phyloP scores from a whole-genome alignment of 1,284 basidiomycete species.

The Marasmius sp. region DNA sequence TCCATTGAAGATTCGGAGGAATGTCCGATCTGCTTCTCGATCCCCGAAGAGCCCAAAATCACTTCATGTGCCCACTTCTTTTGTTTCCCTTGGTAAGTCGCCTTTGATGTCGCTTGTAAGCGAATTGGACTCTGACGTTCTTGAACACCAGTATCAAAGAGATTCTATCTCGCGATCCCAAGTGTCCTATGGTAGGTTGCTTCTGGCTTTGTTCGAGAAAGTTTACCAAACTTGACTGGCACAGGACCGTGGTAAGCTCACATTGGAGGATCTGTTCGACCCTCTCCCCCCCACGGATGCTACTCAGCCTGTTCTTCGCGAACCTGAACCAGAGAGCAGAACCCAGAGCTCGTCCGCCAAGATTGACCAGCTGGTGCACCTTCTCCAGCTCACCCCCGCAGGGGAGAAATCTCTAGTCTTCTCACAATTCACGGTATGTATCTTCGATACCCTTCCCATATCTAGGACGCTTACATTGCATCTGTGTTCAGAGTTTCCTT shows the following conservation, averaged over 20 bases:
- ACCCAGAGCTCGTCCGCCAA: slow-evolving; percentile 70
- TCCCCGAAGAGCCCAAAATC: slow-evolving; percentile 70
- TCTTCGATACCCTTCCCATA: neutral
- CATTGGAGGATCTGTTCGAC: slow-evolving; percentile 62
- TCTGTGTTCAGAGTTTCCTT: slow-evolving; percentile 44
- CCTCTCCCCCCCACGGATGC: slow-evolving; percentile 65
- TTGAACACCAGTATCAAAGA: slow-evolving; percentile 55
- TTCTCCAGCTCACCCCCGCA: slow-evolving; percentile 66
- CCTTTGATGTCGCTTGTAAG: neutral
- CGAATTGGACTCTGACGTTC: neutral
- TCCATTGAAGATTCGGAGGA: slow-evolving; percentile 83
- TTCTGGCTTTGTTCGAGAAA: slow-evolving; percentile 10
- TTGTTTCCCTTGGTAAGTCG: slow-evolving; percentile 66
- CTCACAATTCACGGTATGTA: slow-evolving; percentile 74
- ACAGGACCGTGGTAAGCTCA: slow-evolving; percentile 72
- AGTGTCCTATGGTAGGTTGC: slow-evolving; percentile 74
- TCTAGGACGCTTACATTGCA: neutral
- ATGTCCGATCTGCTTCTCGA: slow-evolving; percentile 76
- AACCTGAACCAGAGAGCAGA: slow-evolving; percentile 43
- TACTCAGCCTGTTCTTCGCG: slow-evolving; percentile 53
- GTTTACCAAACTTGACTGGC: neutral
- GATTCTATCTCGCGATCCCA: slow-evolving; percentile 62
- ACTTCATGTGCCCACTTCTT: slow-evolving; percentile 79
- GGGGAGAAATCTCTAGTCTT: slow-evolving; percentile 83
- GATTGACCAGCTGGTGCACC: slow-evolving; percentile 75